Evolutionary conservation across 768 basidiomycete genomes (phyloP).

Genomic region (Boletus bicolor): DNA sequence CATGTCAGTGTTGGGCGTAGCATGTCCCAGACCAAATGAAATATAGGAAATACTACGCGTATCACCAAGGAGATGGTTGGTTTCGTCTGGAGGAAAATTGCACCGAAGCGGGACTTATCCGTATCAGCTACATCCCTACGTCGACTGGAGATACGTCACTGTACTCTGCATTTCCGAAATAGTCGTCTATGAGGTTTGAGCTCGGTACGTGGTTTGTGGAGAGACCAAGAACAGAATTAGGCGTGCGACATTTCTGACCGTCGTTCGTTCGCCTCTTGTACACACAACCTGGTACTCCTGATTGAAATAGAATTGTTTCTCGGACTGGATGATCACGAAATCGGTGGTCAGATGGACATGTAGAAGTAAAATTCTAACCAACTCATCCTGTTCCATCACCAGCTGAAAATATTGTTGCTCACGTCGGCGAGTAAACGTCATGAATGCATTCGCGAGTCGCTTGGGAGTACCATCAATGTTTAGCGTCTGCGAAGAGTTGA

Average conservation of each 20-base stretch:
- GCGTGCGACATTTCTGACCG: conserved; percentile 60
- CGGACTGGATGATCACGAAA: conserved; percentile 42
- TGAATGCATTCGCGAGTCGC: conserved; percentile 91
- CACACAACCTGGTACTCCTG: conserved; percentile 85
- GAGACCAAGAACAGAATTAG: conserved; percentile 31
- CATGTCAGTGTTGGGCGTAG: conserved; percentile 26
- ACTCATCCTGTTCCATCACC: conserved; percentile 82
- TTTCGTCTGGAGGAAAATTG: conserved; percentile 11
- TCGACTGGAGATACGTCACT: conserved; percentile 25
- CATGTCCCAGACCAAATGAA: conserved; percentile 22
- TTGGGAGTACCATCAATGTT: conserved; percentile 88
- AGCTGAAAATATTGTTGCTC: conserved; percentile 83
- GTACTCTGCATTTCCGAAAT: conserved; percentile 23
- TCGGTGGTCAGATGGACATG: conserved; percentile 11
- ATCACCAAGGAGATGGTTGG: conserved; percentile 27
- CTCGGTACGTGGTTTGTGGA: conserved; percentile 29
- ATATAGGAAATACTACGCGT: conserved; percentile 21
- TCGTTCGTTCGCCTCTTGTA: conserved; percentile 87
- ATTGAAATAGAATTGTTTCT: conserved; percentile 91
- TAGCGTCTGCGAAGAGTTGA: conserved; percentile 59
- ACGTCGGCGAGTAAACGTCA: conserved; percentile 84
- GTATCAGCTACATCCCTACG: conserved; percentile 3
- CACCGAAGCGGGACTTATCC: conserved; percentile 17
- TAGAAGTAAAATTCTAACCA: conserved; percentile 45
- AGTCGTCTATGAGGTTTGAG: conserved; percentile 36